Base-by-base conservation (phyloP, 164 flowering plant genomes). In the Sextonia rubra region DNA sequence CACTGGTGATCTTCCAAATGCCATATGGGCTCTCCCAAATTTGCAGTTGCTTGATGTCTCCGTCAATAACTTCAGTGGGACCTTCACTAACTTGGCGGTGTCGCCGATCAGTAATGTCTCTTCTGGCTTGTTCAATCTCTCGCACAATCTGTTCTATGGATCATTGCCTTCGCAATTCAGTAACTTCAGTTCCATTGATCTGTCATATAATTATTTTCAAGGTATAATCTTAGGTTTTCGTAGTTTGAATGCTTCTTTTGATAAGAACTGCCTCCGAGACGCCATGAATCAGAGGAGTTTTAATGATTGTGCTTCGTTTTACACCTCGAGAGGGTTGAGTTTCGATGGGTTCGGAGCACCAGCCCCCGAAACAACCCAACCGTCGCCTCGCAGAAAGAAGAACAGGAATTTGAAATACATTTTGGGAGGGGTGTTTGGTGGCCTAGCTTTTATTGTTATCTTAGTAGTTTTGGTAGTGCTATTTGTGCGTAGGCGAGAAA, bases 391-490 rank as follows among this genome's bases (percentile, higher is more conserved):
- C n/a, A 29, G 71, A 56, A 86, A 84, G 78, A 85, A 78, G 68
- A 81, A 82, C 37, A 82, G 66, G 61, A 69, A 47, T 7, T 73
- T 71, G 74, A 77, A 30, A 26, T 79, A 83, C 69, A 88, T 94
- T 74, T 71, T 92, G 81, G 90, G 79, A 3, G 88, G 86, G 11
- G 91, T 89, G 66, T 76, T 89, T 9, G 99, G 97, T 2, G 97
- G 97, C 27, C 65, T 86, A 71, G 95, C 83, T 26, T 66, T 92
- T 47, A 74, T 92, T 71, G 47, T 79, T 25, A 74, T 90, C 71
- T 47, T 87, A 75, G 80, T 81, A 47, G 3, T 82, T 60, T 56
- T 85, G 64, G 60, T 83, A 47, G 77, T 82, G 4, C 48, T 87
- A 37, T 73, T 84, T 66, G 2, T 88, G 63, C 77, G 86, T 67